phyloP scores from a whole-genome alignment of 345 rosid genomes.

The Gossypium longicalyx region DNA sequence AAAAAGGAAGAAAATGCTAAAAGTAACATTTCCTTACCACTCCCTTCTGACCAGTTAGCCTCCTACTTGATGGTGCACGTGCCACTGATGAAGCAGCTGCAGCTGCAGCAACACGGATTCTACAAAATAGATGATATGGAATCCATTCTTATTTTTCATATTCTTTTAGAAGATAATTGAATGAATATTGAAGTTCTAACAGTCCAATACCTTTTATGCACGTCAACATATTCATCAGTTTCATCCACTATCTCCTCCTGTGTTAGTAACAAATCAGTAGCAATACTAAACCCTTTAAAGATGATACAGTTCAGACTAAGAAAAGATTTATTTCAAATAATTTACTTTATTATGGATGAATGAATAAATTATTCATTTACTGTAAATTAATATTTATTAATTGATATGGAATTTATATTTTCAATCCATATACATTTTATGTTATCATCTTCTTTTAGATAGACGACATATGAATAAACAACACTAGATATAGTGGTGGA shows the following conservation, averaged over 20 bases:
- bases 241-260: slow-evolving; percentile 99
- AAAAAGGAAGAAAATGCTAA: neutral
- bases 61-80: slow-evolving; percentile 74
- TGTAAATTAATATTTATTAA: neutral
- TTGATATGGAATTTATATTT: neutral
- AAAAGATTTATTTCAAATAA: neutral
- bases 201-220: slow-evolving; percentile 66
- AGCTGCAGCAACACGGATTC: slow-evolving; percentile 97
- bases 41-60: slow-evolving; percentile 55
- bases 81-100: slow-evolving; percentile 93
- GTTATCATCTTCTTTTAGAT: neutral
- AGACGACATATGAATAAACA: neutral
- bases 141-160: slow-evolving; percentile 6
- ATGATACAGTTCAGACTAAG: neutral
- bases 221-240: slow-evolving; percentile 94
- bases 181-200: neutral
- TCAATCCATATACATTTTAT: neutral
- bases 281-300: neutral
- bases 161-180: neutral
- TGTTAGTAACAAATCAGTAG: slow-evolving; percentile 10
- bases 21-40: slow-evolving; percentile 36
- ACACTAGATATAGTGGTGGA: neutral
- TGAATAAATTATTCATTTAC: neutral
- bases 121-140: slow-evolving; percentile 23
- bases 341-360: neutral